These are phyloP conservation scores for Tylopilus subfusipes DNA, from an alignment of 768 basidiomycete species.

Conservation along the genomic window DNA sequence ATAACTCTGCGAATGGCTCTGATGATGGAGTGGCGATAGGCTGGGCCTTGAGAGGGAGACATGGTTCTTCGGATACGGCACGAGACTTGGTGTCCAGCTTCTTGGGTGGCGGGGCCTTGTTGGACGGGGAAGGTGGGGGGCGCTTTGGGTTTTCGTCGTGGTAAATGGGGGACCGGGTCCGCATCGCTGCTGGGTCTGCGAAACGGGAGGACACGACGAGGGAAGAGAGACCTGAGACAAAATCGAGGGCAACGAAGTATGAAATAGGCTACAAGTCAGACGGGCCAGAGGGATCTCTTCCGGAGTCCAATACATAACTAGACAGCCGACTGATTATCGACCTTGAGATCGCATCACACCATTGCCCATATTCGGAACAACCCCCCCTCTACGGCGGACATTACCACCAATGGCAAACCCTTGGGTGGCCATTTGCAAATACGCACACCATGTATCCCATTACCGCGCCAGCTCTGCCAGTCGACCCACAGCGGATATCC, in stretches of 20 bases:
- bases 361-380: constrained; percentile 20
- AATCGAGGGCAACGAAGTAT: constrained; percentile 12
- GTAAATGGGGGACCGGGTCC: constrained; percentile 29
- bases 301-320: constrained; percentile 29
- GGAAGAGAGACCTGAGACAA: constrained; percentile 5
- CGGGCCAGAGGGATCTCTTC: constrained; percentile 20
- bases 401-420: constrained; percentile 23
- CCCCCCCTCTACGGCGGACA: constrained; percentile 10
- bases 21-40: background rate
- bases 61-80: constrained; percentile 28
- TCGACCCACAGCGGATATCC: constrained; percentile 31
- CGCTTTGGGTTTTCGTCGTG: constrained; percentile 28
- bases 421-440: constrained; percentile 24
- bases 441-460: constrained; percentile 17
- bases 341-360: constrained; percentile 26
- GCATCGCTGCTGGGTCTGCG: constrained; percentile 27
- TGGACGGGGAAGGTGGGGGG: constrained; percentile 33
- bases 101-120: constrained; percentile 29
- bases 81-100: constrained; percentile 32
- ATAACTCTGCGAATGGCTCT: constrained; percentile 20
- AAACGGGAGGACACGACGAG: constrained; percentile 28
- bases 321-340: constrained; percentile 32
- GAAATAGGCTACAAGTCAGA: constrained; percentile 31
- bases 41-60: constrained; percentile 9
- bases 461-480: constrained; percentile 3